These are phyloP conservation scores for Pholiota adiposa DNA, from an alignment of 1,284 basidiomycete genomes.

Conservation along the genomic window DNA sequence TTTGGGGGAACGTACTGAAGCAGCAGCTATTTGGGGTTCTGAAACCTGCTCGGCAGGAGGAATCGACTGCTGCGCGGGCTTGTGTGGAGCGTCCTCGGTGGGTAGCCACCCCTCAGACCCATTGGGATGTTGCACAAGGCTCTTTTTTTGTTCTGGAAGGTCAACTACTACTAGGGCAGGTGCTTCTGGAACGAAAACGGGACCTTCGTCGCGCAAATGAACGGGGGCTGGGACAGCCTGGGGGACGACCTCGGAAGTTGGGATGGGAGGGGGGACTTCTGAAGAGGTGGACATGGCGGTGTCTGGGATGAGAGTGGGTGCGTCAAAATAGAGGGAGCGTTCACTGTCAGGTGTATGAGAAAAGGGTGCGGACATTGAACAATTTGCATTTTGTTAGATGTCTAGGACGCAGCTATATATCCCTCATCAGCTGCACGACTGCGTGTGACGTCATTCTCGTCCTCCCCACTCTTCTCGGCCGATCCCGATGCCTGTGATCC, in stretches of 20 bases:
- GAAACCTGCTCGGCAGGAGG: background rate
- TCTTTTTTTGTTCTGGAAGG: background rate
- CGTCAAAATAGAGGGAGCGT: constrained; percentile 45
- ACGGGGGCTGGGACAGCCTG: background rate
- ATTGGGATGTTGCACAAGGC: constrained; percentile 6
- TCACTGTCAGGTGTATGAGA: constrained; percentile 37
- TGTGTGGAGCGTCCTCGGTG: constrained; percentile 23
- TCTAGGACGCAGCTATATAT: constrained; percentile 3
- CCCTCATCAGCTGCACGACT: background rate
- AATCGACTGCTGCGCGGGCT: background rate
- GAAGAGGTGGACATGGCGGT: background rate
- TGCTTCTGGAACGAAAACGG: background rate
- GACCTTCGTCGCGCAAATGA: background rate
- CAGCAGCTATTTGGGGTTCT: background rate
- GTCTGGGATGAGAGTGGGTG: constrained; percentile 24
- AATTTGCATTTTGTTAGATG: background rate
- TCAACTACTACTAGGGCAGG: background rate
- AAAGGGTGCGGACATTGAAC: background rate
- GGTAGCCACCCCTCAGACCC: constrained; percentile 40
- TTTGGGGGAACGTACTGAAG: background rate
- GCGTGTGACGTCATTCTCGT: constrained; percentile 14
- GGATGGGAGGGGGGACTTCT: background rate
- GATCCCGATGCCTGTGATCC: constrained; percentile 14
- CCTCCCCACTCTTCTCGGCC: constrained; percentile 5
- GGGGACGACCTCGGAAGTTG: background rate